Percentiles rank a stretch among this genome's conserved stretches.
phyloP scores from a whole-genome alignment of 2,329 filamentous ascomycete species.

The Knufia fluminis region DNA sequence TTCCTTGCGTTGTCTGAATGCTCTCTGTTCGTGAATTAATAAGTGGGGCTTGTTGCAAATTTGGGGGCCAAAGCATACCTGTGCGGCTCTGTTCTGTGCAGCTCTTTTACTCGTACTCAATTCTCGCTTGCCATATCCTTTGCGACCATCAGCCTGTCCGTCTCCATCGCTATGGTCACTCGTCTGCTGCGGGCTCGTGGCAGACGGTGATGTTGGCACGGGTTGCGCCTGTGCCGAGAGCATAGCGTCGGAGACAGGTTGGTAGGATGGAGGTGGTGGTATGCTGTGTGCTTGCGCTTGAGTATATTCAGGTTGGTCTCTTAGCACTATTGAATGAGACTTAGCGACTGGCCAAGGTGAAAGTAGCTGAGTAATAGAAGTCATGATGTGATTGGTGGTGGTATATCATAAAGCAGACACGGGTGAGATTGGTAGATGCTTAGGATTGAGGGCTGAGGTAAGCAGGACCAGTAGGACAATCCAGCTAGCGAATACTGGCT shows the following conservation, averaged over 20 bases:
- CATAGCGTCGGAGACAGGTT: conserved; percentile 6
- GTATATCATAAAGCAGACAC: conserved; percentile 3
- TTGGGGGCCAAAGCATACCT: conserved; percentile 53
- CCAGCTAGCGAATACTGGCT: conserved; percentile 15
- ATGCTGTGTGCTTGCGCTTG: conserved; percentile 14
- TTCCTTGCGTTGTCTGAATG: conserved; percentile 95
- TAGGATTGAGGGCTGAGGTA: neutral
- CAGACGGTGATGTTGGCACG: conserved; percentile 15
- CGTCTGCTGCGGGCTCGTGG: conserved; percentile 13
- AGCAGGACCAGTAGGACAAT: conserved; percentile 8
- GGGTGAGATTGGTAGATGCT: neutral
- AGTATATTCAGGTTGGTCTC: conserved; percentile 21
- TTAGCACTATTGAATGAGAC: conserved; percentile 23
- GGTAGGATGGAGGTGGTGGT: conserved; percentile 7
- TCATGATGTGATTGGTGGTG: conserved; percentile 18
- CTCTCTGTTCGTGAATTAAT: conserved; percentile 52
- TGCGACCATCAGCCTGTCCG: conserved; percentile 49
- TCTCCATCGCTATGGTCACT: conserved; percentile 38
- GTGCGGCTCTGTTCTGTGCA: conserved; percentile 90
- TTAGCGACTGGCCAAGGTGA: conserved; percentile 22
- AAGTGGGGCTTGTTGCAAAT: neutral
- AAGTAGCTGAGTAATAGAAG: conserved; percentile 23
- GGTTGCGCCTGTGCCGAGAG: neutral
- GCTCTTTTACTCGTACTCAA: conserved; percentile 92
- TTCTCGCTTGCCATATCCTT: conserved; percentile 69